Base-by-base conservation (phyloP, 768 basidiomycete genomes). In the Lactifluus hygrophoroides region DNA sequence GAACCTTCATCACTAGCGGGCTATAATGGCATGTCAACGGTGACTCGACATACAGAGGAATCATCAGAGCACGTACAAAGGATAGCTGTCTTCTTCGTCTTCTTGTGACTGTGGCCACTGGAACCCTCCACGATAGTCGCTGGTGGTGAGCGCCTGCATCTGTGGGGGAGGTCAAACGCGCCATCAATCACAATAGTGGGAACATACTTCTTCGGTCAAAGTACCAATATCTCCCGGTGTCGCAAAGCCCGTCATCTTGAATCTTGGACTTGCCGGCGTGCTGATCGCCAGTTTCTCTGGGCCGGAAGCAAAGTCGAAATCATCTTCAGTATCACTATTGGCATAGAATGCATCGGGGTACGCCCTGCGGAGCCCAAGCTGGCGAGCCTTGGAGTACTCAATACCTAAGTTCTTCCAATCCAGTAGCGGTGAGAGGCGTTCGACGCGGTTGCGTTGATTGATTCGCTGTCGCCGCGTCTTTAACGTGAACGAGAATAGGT, bases 401-500 rank as follows among this genome's bases (percentile, higher is more conserved):
- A 98, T 81, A 2, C 96, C 96, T 30, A 99, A 76, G 68, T 92
- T 92, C 77, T 99, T 99, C 96, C 96, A 98, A 71, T 99, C 96
- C 59, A 99, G 77, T 56, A 99, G 72, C 16, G 95, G 95, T 50
- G 84, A 87, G 17, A 99, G 78, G 27, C 96, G 83, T 70, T 99
- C 96, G 54, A 97, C 95, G 43, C 96, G 84, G 75, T 98, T 99
- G 32, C 96, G 88, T 75, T 98, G 96, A 73, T 99, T 98, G 72
- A 98, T 98, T 49, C 96, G 82, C 71, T 98, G 96, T 44, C 96
- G 81, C n/a, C 96, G 80, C 4, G 93, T 86, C 77, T 92, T 93
- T 64, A 74, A 76, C 55, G 79, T 78, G 75, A 95, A 94, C 5
- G 72, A 67, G 72, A 84, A 84, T 83, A 94, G 85, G 65, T 80